These are phyloP conservation scores for Hylodesmum podocarpum DNA, from an alignment of 306 rosid genomes.

Conservation along the genomic window DNA sequence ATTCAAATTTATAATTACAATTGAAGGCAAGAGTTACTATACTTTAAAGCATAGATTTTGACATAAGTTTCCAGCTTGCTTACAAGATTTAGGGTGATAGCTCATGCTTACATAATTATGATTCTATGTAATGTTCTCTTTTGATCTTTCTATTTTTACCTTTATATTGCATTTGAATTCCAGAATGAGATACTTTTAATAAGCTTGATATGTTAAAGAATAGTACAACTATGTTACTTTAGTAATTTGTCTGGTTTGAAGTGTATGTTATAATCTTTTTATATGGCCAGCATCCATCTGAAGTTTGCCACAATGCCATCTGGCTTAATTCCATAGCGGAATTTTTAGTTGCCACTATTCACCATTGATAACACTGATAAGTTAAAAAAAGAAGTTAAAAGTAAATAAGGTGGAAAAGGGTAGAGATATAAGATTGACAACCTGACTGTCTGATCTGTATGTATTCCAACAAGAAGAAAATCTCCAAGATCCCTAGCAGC, in stretches of 20 bases:
- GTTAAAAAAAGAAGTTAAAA: background rate
- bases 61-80: background rate
- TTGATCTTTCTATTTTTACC: background rate
- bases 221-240: background rate
- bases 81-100: too few relatives aligned
- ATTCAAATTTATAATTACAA: slow-evolving; percentile 10
- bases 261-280: background rate
- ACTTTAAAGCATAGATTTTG: slow-evolving; percentile 6
- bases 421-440: slow-evolving; percentile 21
- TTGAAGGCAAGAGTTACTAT: background rate
- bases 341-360: background rate
- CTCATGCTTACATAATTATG: background rate
- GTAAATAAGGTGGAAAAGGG: slow-evolving; percentile 14
- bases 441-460: slow-evolving; percentile 94
- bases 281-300: background rate
- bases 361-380: background rate
- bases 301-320: slow-evolving; percentile 1
- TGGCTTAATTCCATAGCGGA: background rate
- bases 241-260: background rate
- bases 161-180: background rate
- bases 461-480: slow-evolving; percentile 97
- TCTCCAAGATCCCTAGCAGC: slow-evolving; percentile 84
- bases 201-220: background rate
- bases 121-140: background rate
- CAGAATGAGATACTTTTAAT: background rate